Evolutionary conservation across 1,139 yeast genomes (phyloP).

Genomic region (Hemisphaericaspora lyxosophila): DNA sequence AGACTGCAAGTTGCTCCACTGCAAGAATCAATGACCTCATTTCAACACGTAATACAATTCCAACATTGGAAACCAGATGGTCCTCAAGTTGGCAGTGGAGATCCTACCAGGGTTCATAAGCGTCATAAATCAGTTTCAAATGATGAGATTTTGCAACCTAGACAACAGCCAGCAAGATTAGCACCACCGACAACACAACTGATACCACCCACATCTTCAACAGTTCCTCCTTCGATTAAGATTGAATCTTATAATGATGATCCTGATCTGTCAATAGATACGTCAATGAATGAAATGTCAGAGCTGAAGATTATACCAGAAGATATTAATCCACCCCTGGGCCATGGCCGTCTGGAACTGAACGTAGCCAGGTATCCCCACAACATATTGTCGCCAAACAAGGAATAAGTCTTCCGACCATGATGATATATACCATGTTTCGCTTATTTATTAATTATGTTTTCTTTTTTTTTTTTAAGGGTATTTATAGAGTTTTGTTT

Average conservation of each 20-base stretch:
- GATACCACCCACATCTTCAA: slow-evolving; percentile 4
- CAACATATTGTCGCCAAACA: slow-evolving; percentile 17
- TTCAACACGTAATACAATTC: slow-evolving; percentile 52
- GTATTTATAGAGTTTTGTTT: background rate
- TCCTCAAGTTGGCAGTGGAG: slow-evolving; percentile 18
- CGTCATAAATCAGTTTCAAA: slow-evolving; percentile 20
- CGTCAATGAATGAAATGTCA: slow-evolving; percentile 9
- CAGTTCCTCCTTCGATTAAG: slow-evolving; percentile 1
- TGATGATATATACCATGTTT: background rate
- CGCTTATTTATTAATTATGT: background rate
- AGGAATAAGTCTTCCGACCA: background rate
- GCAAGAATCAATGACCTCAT: slow-evolving; percentile 52
- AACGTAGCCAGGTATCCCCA: slow-evolving; percentile 21
- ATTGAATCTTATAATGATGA: slow-evolving; percentile 9
- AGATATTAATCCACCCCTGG: slow-evolving; percentile 14
- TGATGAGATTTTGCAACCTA: background rate
- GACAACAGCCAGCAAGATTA: slow-evolving; percentile 2
- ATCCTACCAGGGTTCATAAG: slow-evolving; percentile 15
- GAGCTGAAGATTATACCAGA: slow-evolving; percentile 11
- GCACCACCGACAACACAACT: too few relatives aligned
- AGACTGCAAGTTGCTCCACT: slow-evolving; percentile 38
- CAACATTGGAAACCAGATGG: slow-evolving; percentile 54
- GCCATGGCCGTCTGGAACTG: slow-evolving; percentile 16
- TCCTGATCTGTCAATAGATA: slow-evolving; percentile 20
- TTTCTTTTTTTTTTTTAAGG: background rate